Percentiles rank a stretch among this genome's conserved stretches.
phyloP scores from a whole-genome alignment of 2,329 filamentous ascomycete species.

The Apiospora kogelbergensis region DNA sequence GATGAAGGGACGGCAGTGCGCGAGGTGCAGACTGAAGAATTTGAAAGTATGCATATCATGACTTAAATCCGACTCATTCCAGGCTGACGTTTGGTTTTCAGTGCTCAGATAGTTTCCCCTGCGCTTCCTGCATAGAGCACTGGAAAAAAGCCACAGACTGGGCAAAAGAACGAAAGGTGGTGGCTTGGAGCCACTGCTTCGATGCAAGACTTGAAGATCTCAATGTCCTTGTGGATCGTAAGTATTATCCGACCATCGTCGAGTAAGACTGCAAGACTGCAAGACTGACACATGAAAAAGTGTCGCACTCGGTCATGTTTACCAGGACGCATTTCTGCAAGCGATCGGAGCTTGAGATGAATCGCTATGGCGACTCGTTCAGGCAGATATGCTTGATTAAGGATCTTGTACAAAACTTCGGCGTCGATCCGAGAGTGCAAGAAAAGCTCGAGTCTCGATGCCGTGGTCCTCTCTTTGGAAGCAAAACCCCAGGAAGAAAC shows the following conservation, averaged over 20 bases:
- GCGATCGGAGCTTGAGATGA: neutral
- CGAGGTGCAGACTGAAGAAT: neutral
- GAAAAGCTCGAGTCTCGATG: neutral
- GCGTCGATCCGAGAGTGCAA: neutral
- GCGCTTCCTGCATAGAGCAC: neutral
- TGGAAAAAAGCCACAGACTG: neutral
- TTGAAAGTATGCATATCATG: neutral
- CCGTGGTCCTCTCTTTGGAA: neutral
- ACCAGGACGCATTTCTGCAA: neutral
- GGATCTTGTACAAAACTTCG: neutral
- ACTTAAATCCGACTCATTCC: no score
- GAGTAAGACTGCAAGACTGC: neutral
- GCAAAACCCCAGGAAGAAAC: neutral
- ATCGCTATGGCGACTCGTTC: neutral
- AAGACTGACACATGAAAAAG: neutral
- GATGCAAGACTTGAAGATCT: neutral
- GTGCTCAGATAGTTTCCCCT: neutral
- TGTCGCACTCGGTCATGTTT: neutral
- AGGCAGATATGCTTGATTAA: neutral
- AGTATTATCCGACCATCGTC: neutral
- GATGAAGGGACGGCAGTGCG: neutral
- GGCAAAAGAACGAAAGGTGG: neutral
- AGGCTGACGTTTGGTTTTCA: neutral
- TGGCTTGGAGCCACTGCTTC: neutral
- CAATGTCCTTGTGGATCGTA: neutral